Conservation (phyloP, 768 basidiomycete species). For the Russula olivacea region DNA sequence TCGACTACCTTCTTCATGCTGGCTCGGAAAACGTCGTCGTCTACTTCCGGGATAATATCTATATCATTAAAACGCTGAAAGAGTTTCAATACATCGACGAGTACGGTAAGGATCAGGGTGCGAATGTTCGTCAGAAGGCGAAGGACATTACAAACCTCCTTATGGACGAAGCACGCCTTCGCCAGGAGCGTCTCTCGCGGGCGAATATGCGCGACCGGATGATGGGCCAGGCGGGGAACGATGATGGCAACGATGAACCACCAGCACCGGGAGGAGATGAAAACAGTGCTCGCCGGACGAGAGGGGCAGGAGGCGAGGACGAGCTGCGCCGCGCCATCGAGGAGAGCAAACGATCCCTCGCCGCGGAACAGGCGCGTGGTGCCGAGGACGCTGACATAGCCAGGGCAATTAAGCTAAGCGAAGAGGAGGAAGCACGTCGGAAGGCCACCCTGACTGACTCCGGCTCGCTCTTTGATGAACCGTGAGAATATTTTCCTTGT, state of each 20-base stretch:
- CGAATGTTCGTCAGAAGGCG: conserved; percentile 95
- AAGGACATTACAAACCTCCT: conserved; percentile 97
- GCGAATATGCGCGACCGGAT: conserved; percentile 95
- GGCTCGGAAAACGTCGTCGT: conserved; percentile 98
- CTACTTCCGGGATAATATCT: conserved; percentile 96
- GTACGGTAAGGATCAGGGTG: conserved; percentile 93
- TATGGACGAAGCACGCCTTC: conserved; percentile 75
- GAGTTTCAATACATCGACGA: conserved; percentile 98
- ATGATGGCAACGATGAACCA: conserved; percentile 32
- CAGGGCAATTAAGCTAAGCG: conserved; percentile 75
- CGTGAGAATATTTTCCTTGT: conserved; percentile 43
- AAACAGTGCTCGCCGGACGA: conserved; percentile 33
- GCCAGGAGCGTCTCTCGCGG: conserved; percentile 75
- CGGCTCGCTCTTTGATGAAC: conserved; percentile 79
- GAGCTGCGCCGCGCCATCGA: conserved; percentile 85
- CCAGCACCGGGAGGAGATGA: conserved; percentile 43
- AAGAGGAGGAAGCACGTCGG: conserved; percentile 84
- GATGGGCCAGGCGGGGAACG: conserved; percentile 53
- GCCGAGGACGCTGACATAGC: conserved; percentile 81
- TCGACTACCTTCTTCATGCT: conserved; percentile 93
- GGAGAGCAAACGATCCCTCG: conserved; percentile 72
- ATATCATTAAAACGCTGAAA: conserved; percentile 97
- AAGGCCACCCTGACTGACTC: conserved; percentile 64
- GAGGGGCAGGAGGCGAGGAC: conserved; percentile 45
- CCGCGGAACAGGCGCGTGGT: conserved; percentile 58